These are phyloP conservation scores for Xenosphaeropsis pyriputrescens DNA, from an alignment of 2,329 filamentous ascomycete genomes.

Conservation along the genomic window DNA sequence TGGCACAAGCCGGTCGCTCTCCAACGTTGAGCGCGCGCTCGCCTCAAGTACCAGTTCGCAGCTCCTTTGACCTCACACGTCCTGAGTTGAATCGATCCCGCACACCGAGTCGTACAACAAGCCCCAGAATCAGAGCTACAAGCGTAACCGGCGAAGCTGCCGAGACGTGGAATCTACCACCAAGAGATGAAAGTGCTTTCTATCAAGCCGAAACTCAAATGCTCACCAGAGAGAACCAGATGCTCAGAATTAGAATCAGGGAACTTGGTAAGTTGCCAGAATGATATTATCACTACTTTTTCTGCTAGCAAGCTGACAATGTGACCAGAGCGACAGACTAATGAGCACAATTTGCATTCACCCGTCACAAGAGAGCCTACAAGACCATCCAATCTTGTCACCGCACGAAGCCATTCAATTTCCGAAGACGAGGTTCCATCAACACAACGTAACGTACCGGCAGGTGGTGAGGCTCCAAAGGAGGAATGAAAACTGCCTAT, in stretches of 20 bases:
- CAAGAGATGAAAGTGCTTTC: constrained; percentile 61
- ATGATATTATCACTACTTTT: background rate
- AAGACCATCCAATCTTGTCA: constrained; percentile 13
- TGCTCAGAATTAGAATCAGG: constrained; percentile 60
- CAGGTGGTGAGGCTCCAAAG: too few species aligned
- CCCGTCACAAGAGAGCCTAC: constrained; percentile 16
- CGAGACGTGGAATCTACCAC: constrained; percentile 43
- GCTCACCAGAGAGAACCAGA: constrained; percentile 66
- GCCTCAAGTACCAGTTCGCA: constrained; percentile 26
- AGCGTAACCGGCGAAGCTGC: constrained; percentile 44
- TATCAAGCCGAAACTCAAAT: constrained; percentile 75
- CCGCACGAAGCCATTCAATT: constrained; percentile 12
- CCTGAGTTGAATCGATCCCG: constrained; percentile 40
- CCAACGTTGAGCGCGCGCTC: constrained; percentile 17
- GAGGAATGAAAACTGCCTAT: too few species aligned
- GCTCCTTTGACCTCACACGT: constrained; percentile 43
- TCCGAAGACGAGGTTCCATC: constrained; percentile 7
- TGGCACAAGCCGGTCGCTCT: constrained; percentile 21
- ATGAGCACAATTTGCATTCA: constrained; percentile 13
- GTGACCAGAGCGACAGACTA: constrained; percentile 5
- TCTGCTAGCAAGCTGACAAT: background rate
- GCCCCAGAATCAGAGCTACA: constrained; percentile 39
- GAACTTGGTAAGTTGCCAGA: constrained; percentile 45
- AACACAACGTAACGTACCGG: too few species aligned
- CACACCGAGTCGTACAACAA: constrained; percentile 39